Base-by-base conservation (phyloP, 805 yeast species). In the Kuraishia capsulata region DNA sequence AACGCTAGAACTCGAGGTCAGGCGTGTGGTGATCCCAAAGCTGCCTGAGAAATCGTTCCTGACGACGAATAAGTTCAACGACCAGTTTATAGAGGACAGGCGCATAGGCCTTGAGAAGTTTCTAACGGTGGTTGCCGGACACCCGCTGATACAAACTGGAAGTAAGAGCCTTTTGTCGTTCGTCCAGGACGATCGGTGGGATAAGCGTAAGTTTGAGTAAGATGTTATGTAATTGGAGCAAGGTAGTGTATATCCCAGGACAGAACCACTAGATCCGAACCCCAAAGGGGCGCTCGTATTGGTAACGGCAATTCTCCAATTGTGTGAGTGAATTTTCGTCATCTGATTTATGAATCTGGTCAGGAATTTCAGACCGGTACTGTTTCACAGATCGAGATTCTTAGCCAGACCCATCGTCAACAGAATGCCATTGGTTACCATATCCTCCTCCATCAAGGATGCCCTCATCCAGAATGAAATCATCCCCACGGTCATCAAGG, bases 61-160 rank as follows among this genome's bases (percentile, higher is more conserved):
- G 37, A 64, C 71, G 20, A 61, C 65, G 32, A 81, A 82, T 56
- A 70, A 90, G 44, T 89, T 89, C 57, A 76, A 78, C 42, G 92
- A 85, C 42, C 79, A 83, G 32, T 79, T 81, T 42, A 88, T 92
- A 40, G 95, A 86, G 51, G 78, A 77, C 37, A 71, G 98, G 51
- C 65, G 95, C 40, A 74, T 72, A 47, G 97, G 96, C 0, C 65
- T 90, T 34, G 95, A 88, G 57, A 74, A 75, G 52, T 90, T 94
- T 61, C 56, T 92, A 30, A 50, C 65, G 33, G 67, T 76, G 14
- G 95, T 89, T 16, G 92, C 94, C 11, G 92, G 96, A 10, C 98
- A 90, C 57, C 98, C 98, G 1, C 61, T 90, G 44, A 62, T 90
- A 42, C 97, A 92, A 61, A 83, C 96, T 0, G 94, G 95, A 0